These are phyloP conservation scores for Phytophthora pisi DNA, from an alignment of 352 stramenopile species.

Conservation along the genomic window DNA sequence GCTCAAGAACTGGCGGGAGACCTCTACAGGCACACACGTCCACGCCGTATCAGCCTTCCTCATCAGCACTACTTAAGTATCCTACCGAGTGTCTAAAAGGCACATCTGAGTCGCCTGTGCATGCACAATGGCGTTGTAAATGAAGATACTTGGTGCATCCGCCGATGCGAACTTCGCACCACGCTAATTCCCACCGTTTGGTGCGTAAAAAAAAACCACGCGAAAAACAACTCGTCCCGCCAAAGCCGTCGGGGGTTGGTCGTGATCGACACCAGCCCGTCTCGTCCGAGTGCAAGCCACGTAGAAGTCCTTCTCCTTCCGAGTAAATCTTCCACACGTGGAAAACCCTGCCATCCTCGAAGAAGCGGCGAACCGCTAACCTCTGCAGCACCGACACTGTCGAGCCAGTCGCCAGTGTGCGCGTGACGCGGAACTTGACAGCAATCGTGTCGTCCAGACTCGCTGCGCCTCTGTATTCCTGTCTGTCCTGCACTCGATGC, in stretches of 20 bases:
- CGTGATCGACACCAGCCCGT: conserved; percentile 9
- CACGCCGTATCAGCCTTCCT: no score
- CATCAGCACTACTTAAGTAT: no score
- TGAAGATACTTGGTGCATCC: no score
- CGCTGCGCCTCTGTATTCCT: not conserved
- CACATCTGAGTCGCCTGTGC: no score
- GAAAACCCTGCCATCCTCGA: conserved; percentile 5
- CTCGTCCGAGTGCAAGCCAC: conserved; percentile 9
- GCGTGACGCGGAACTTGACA: conserved; percentile 4
- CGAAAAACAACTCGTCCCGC: no score
- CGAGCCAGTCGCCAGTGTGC: not conserved
- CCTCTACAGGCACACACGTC: no score
- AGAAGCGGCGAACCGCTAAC: conserved; percentile 6
- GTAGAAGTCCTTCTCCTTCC: conserved; percentile 13
- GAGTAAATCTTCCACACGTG: conserved; percentile 10
- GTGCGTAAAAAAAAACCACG: no score
- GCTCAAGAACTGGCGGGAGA: no score
- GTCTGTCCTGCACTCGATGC: conserved; percentile 6
- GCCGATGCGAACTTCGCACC: no score
- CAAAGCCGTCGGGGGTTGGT: not conserved
- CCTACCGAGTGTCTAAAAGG: no score
- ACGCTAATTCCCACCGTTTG: no score
- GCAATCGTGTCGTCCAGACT: not conserved
- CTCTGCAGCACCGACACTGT: conserved; percentile 9
- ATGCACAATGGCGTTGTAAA: no score